Percentiles rank a stretch among this genome's conserved stretches.
Conservation (phyloP, 176 grass and related monocot genomes). For the Ananas comosus region DNA sequence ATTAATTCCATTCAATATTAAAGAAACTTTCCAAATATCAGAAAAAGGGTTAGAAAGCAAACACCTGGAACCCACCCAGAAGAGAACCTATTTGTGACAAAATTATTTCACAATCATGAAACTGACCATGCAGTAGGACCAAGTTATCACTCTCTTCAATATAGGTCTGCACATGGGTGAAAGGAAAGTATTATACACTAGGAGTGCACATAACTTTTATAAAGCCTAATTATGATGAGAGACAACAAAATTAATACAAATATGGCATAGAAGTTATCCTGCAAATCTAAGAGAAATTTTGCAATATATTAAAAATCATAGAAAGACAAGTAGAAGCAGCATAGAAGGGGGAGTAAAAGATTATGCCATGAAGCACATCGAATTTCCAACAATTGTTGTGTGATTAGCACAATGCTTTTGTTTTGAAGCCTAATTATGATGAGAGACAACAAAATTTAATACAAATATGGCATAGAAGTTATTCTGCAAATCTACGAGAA, state of each 20-base stretch:
- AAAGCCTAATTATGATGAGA: neutral
- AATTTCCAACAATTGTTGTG: neutral
- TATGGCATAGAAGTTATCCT: too few relatives aligned
- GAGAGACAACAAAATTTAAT: neutral
- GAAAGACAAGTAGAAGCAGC: too few relatives aligned
- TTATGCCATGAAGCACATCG: too few relatives aligned
- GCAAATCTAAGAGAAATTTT: too few relatives aligned
- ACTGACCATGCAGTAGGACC: constrained; percentile 81
- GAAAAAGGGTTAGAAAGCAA: constrained; percentile 11
- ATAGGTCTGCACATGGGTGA: constrained; percentile 57
- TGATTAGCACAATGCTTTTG: too few relatives aligned
- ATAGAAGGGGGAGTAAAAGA: too few relatives aligned
- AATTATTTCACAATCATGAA: constrained; percentile 86
- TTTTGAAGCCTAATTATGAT: too few relatives aligned
- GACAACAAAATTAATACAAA: too few relatives aligned
- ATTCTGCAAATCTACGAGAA: too few relatives aligned
- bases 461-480: neutral
- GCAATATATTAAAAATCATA: too few relatives aligned
- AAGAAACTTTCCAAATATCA: neutral
- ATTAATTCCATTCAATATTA: neutral
- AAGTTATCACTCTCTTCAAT: constrained; percentile 94
- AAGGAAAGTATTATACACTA: constrained; percentile 7
- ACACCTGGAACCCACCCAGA: constrained; percentile 95
- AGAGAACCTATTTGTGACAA: constrained; percentile 90
- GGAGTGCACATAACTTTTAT: neutral